Evolutionary conservation across 768 basidiomycete genomes (phyloP), one percentile per base, ranked within the genome.

Genomic region (Podaxis sp.): DNA sequence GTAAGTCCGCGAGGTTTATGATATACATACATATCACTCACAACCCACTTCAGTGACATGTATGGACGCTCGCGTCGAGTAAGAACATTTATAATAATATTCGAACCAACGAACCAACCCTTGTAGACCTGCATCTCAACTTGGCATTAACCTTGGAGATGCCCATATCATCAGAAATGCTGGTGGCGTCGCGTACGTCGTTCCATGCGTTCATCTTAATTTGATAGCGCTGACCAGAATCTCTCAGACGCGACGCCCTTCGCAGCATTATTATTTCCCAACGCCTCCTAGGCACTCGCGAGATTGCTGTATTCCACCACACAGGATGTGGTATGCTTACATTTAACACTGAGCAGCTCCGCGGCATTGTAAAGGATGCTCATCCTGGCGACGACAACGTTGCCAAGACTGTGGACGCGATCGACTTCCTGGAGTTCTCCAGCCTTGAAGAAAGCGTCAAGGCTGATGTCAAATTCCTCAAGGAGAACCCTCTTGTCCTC

Each of bases 11-110:
- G 20, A 15, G 15, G 22, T 12, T 28, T 37, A 22, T 20, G 10
- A 1, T 6, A n/a, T 26, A 1, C n/a, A 7, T 40, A 13, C 22
- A 49, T 46, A 7, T 55, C 7, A 22, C 20, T 28, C 5, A 53
- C 36, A 15, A 26, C 8, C 10, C 24, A 22, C 36, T 26, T 20
- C 57, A 86, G 84, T 87, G 30, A 87, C 87, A 20, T 89, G 87
- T 76, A 91, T 90, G 88, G 89, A 90, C 71, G 87, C 87, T 55
- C 85, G 89, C 57, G 77, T 90, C 66, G 84, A 89, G 86, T 88
- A 69, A 69, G 77, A 30, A 17, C 3, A 26, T 4, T 63, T 58
- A 33, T 33, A 7, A 7, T 38, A 30, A 30, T 61, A 46, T 46
- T 3, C 15, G 24, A 38, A 30, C 52, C 52, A 46, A 28, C 44